Base-by-base conservation (phyloP, 352 stramenopile species). In the Pythium coloratum region DNA sequence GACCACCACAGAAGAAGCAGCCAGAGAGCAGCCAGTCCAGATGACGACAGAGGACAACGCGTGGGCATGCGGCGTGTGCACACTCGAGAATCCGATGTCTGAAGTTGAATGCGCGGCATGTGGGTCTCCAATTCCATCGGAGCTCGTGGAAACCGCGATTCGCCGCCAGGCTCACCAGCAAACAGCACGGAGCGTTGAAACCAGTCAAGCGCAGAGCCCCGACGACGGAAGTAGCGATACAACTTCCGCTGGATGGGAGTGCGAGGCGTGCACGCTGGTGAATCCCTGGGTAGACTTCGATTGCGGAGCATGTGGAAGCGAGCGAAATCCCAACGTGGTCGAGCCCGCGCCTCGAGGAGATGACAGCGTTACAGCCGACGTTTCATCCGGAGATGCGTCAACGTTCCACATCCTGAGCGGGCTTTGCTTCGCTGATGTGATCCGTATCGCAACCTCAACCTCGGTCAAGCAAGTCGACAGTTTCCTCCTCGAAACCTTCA, bases 11-110 rank as follows among this genome's bases (percentile, higher is more conserved):
- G 44, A 72, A 32, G 62, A 65, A 6, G 62, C 18, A 28, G 47
- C 51, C 0, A 69, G 50, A 24, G 50, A 20, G 36, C 73, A 76
- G 49, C 67, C 26, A 32, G 64, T 63, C n/a, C 47, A 63, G 30
- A 12, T 55, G 38, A 33, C 40, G 33, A 75, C 57, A 33, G 69
- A 62, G 30, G 77, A 76, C 36, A 65, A 75, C 7, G 72, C 88
- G 46, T 93, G 85, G 85, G 69, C 74, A 0, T 93, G 85, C 50
- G 70, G 58, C 24, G 76, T 90, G 10, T 93, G 85, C 55, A 93
- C 85, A 8, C 70, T 91, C 7, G 85, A 93, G 64, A 93, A 93
- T 47, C 65, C 72, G 20, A 63, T 88, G 34, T 60, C 62, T 6
- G 82, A 91, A 46, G 63, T 71, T 26, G 81, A 89, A 57, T 91